Conservation (phyloP, 2,329 filamentous ascomycete genomes). For the Paraphoma sp. region DNA sequence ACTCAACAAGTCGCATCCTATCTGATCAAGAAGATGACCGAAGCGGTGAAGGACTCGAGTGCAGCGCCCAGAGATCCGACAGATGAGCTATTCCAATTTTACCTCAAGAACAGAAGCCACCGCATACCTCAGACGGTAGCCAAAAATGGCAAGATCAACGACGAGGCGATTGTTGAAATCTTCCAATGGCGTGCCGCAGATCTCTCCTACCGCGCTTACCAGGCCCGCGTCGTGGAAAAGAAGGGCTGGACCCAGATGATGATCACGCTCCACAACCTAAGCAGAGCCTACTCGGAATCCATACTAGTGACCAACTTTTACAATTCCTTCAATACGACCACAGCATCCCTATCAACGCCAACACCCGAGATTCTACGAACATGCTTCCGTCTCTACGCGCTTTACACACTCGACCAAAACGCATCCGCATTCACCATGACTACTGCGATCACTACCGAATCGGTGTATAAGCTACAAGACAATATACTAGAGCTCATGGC, state of each 20-base stretch:
- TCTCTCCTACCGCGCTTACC: slow-evolving; percentile 52
- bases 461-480: slow-evolving; percentile 51
- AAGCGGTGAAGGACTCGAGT: slow-evolving; percentile 46
- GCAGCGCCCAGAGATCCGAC: slow-evolving; percentile 45
- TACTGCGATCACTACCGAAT: slow-evolving; percentile 49
- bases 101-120: slow-evolving; percentile 43
- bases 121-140: slow-evolving; percentile 34
- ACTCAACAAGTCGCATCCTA: slow-evolving; percentile 60
- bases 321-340: slow-evolving; percentile 40
- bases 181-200: slow-evolving; percentile 56
- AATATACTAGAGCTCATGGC: slow-evolving; percentile 56
- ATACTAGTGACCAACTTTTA: slow-evolving; percentile 58
- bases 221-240: slow-evolving; percentile 54
- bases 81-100: slow-evolving; percentile 51
- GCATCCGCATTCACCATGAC: slow-evolving; percentile 55
- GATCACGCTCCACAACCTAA: slow-evolving; percentile 51
- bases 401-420: slow-evolving; percentile 56
- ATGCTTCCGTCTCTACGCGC: slow-evolving; percentile 57
- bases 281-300: slow-evolving; percentile 56
- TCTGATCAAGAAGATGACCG: slow-evolving; percentile 60
- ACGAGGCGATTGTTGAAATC: slow-evolving; percentile 51
- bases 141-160: slow-evolving; percentile 38
- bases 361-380: slow-evolving; percentile 46
- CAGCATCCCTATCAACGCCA: slow-evolving; percentile 28
- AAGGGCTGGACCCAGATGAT: slow-evolving; percentile 57